A percentile compares a stretch with the other conserved stretches of the same genome.
Evolutionary conservation across 2,329 filamentous ascomycete species (phyloP).

Genomic region (Xylariaceae sp.): DNA sequence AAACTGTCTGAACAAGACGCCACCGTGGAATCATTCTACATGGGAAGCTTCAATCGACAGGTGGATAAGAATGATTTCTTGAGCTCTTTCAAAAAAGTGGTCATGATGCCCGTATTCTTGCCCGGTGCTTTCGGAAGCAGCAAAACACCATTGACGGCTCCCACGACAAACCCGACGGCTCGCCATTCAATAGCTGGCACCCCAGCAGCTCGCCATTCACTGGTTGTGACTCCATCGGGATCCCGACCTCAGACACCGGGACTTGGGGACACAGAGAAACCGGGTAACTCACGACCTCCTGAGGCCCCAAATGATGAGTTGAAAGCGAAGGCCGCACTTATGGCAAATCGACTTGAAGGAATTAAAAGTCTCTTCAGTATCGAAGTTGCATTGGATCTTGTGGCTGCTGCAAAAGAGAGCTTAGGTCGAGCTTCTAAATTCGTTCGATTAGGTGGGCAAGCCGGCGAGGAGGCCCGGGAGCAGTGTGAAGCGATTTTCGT

Average conservation of each 20-base stretch:
- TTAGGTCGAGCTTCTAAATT: slow-evolving; percentile 82
- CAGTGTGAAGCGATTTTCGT: slow-evolving; percentile 91
- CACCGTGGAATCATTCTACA: slow-evolving; percentile 86
- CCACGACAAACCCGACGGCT: slow-evolving; percentile 29
- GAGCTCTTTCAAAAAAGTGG: slow-evolving; percentile 94
- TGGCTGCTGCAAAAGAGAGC: slow-evolving; percentile 81
- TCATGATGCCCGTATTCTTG: slow-evolving; percentile 96
- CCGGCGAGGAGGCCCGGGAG: slow-evolving; percentile 75
- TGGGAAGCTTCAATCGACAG: slow-evolving; percentile 90
- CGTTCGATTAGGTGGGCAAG: slow-evolving; percentile 70
- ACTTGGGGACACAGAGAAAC: slow-evolving; percentile 35
- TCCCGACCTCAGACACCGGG: slow-evolving; percentile 49
- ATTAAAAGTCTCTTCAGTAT: slow-evolving; percentile 96
- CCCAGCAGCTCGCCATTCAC: slow-evolving; percentile 25
- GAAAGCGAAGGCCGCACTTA: slow-evolving; percentile 93
- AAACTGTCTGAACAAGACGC: slow-evolving; percentile 87
- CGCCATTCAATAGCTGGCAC: slow-evolving; percentile 26
- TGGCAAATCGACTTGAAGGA: slow-evolving; percentile 89
- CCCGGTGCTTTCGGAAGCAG: slow-evolving; percentile 53
- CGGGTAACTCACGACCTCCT: slow-evolving; percentile 41
- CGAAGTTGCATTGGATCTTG: slow-evolving; percentile 83
- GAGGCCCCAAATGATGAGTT: slow-evolving; percentile 85
- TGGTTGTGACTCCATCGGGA: slow-evolving; percentile 33
- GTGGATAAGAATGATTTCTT: slow-evolving; percentile 96
- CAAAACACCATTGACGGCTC: slow-evolving; percentile 32